Percentiles rank a stretch among this genome's conserved stretches.
Conservation (phyloP, 2,329 filamentous ascomycete genomes). For the Colletotrichum sp. region DNA sequence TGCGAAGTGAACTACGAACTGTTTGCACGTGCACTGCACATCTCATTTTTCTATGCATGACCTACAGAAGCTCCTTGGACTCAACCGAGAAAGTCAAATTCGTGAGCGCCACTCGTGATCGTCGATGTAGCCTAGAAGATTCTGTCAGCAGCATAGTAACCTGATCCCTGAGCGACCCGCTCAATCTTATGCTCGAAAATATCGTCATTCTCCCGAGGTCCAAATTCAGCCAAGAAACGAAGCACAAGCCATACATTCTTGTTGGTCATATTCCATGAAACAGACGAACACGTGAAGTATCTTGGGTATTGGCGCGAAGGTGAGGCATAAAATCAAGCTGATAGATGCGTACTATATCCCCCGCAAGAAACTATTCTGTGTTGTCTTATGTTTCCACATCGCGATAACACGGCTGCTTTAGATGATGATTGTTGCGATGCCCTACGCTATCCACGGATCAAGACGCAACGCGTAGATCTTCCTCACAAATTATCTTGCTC, state of each 20-base stretch:
- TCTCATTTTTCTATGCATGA: background rate
- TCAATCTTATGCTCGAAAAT: background rate
- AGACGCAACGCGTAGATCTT: background rate
- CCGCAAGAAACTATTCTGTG: background rate
- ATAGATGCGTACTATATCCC: background rate
- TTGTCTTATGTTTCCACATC: background rate
- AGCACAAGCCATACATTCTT: background rate
- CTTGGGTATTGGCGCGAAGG: background rate
- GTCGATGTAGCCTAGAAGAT: background rate
- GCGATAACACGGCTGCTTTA: background rate
- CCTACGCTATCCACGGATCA: background rate
- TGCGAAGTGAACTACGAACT: background rate
- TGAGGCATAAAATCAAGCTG: background rate
- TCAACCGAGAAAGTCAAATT: background rate
- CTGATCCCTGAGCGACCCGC: background rate
- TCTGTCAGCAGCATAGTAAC: background rate
- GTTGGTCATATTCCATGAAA: background rate
- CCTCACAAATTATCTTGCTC: background rate
- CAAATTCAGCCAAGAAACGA: background rate
- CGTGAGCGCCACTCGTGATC: background rate
- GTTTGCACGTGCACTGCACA: background rate
- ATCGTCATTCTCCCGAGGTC: background rate
- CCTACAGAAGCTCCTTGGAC: background rate
- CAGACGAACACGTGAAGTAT: background rate
- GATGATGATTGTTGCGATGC: background rate